Evolutionary conservation across 2,329 filamentous ascomycete genomes (phyloP).

Genomic region (Didymella pinodella): DNA sequence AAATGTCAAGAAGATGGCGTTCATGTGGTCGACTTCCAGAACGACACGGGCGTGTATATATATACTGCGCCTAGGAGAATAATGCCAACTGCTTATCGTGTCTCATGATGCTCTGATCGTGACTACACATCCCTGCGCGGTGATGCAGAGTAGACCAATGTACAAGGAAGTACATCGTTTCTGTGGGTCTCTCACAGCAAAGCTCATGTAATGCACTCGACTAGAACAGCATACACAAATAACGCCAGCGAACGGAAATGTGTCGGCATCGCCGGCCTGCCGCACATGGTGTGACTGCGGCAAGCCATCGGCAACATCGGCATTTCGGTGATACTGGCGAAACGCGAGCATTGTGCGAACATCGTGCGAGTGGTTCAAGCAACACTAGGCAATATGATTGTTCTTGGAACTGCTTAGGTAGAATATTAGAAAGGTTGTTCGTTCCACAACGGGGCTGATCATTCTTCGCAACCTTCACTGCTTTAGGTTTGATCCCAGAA

Average conservation of each 20-base stretch:
- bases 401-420: background rate
- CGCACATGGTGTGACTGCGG: background rate
- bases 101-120: slow-evolving; percentile 11
- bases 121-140: background rate
- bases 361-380: background rate
- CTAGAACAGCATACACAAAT: background rate
- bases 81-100: background rate
- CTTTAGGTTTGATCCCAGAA: background rate
- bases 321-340: background rate
- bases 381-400: background rate
- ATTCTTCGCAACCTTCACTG: background rate
- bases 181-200: slow-evolving; percentile 1
- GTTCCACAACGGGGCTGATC: background rate
- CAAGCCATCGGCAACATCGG: slow-evolving; percentile 13
- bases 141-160: background rate
- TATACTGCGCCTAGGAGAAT: background rate
- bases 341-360: background rate
- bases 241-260: background rate
- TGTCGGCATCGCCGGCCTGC: slow-evolving; percentile 1
- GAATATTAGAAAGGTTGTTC: background rate
- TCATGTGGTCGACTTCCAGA: background rate
- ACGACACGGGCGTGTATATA: background rate
- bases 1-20: background rate
- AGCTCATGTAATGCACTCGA: background rate
- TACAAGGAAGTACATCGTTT: background rate